These are phyloP conservation scores for Trichoderma oligosporum DNA, from an alignment of 2,329 filamentous ascomycete genomes.

Conservation along the genomic window DNA sequence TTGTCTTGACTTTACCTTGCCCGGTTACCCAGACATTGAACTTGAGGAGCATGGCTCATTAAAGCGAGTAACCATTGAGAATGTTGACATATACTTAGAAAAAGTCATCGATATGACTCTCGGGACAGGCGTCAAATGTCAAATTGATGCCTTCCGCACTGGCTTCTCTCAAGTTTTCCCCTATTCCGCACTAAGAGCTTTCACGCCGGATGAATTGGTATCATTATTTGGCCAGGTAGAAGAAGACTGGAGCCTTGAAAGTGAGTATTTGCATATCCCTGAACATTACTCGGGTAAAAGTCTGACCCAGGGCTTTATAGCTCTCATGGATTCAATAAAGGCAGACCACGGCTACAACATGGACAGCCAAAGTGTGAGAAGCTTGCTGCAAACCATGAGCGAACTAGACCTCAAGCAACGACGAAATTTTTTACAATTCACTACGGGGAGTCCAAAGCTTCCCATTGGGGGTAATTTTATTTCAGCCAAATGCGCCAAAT, in stretches of 20 bases:
- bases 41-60: slow-evolving; percentile 72
- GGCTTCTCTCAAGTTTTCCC: slow-evolving; percentile 97
- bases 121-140: slow-evolving; percentile 78
- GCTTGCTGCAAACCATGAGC: slow-evolving; percentile 92
- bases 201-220: slow-evolving; percentile 91
- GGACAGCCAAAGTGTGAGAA: slow-evolving; percentile 93
- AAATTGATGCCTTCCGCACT: slow-evolving; percentile 83
- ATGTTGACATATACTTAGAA: slow-evolving; percentile 85
- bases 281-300: not conserved
- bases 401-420: slow-evolving; percentile 70
- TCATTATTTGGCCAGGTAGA: slow-evolving; percentile 90
- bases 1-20: slow-evolving; percentile 89
- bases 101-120: slow-evolving; percentile 89
- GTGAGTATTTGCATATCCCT: slow-evolving; percentile 51
- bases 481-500: not conserved
- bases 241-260: slow-evolving; percentile 97
- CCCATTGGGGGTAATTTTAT: slow-evolving; percentile 79
- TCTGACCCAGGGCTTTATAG: slow-evolving; percentile 42
- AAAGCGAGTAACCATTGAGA: slow-evolving; percentile 76
- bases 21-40: slow-evolving; percentile 84
- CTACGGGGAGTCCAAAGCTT: slow-evolving; percentile 94
- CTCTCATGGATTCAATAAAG: slow-evolving; percentile 96
- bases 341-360: slow-evolving; percentile 98
- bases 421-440: slow-evolving; percentile 94
- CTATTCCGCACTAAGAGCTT: slow-evolving; percentile 85